Evolutionary conservation across 1,284 basidiomycete species (phyloP).

Genomic region (Pulveroboletus sp.): DNA sequence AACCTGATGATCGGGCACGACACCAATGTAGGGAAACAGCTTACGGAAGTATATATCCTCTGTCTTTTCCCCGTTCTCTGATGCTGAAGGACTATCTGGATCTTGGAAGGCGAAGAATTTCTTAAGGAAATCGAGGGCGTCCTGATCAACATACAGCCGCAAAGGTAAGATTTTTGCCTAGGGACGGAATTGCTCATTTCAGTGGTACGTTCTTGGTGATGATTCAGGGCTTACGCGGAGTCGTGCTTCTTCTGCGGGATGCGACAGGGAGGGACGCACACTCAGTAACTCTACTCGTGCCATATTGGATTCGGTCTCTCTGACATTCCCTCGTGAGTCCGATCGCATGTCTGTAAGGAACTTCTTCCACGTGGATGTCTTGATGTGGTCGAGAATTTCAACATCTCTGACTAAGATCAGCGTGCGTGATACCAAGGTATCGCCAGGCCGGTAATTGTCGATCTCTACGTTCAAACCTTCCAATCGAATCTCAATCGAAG

Average conservation of each 20-base stretch:
- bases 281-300: conserved; percentile 78
- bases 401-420: conserved; percentile 66
- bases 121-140: conserved; percentile 97
- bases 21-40: conserved; percentile 19
- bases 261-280: conserved; percentile 65
- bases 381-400: conserved; percentile 96
- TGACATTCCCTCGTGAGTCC: conserved; percentile 79
- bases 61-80: conserved; percentile 36
- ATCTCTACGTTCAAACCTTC: conserved; percentile 62
- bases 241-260: conserved; percentile 74
- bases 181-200: background rate
- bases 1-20: background rate
- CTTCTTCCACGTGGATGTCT: conserved; percentile 97
- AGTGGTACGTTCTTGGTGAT: background rate
- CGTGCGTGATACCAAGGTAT: conserved; percentile 59
- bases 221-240: conserved; percentile 58
- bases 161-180: conserved; percentile 89
- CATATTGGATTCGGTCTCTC: conserved; percentile 92
- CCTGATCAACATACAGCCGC: conserved; percentile 94
- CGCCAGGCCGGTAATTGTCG: conserved; percentile 57
- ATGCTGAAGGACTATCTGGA: conserved; percentile 41
- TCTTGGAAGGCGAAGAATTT: conserved; percentile 91
- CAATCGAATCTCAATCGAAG: conserved; percentile 86
- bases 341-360: conserved; percentile 85
- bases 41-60: conserved; percentile 74